Percentiles rank a stretch among this genome's conserved stretches.
phyloP scores from a whole-genome alignment of 176 grass and related monocot species.

The Paspalum vaginatum region DNA sequence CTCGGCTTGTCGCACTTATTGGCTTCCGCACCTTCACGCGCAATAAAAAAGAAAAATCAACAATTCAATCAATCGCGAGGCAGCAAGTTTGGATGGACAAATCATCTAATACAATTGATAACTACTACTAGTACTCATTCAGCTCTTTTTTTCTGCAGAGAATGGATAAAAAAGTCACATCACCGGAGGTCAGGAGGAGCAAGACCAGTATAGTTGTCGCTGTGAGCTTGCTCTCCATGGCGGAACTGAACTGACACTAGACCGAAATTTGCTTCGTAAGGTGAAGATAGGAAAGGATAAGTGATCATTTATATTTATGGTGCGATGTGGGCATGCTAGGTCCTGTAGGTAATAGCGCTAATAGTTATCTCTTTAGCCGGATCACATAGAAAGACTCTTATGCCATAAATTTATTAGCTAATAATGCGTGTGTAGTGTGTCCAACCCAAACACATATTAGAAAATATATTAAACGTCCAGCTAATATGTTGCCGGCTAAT shows the following conservation, averaged over 20 bases:
- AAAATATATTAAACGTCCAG: no score
- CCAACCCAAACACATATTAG: no score
- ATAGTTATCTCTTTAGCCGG: no score
- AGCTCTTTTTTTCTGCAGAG: background rate
- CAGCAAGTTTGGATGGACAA: background rate
- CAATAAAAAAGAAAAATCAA: background rate
- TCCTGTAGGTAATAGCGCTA: no score
- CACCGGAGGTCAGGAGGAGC: conserved; percentile 16
- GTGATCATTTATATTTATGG: no score
- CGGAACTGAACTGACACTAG: background rate
- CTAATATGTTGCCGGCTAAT: no score
- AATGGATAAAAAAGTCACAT: background rate
- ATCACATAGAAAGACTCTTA: no score
- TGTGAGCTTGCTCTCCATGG: conserved; percentile 4
- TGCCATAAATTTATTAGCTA: no score
- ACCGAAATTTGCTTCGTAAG: background rate
- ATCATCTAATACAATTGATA: background rate
- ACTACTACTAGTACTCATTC: background rate
- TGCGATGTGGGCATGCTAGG: no score
- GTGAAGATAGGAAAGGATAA: background rate
- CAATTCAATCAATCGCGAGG: background rate
- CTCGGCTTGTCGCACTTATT: background rate
- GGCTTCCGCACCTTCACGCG: conserved; percentile 1
- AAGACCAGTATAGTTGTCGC: background rate
- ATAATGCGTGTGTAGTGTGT: no score